Conservation (phyloP, 2,329 filamentous ascomycete genomes). For the Pseudogymnoascus sp. region DNA sequence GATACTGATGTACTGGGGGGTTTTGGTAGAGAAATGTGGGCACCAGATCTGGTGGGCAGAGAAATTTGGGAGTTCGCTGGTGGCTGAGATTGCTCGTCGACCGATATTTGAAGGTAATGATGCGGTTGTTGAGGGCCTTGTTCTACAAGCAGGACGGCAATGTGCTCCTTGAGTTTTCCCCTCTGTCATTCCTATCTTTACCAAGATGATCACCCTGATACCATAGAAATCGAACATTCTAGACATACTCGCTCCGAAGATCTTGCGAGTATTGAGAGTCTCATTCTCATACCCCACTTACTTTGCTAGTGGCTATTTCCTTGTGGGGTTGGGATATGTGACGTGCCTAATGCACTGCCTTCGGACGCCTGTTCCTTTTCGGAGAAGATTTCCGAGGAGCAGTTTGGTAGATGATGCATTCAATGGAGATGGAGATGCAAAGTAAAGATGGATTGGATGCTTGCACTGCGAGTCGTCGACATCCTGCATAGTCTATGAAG, state of each 20-base stretch:
- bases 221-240: no score
- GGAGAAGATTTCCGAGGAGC: neutral
- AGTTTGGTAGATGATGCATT: neutral
- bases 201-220: no score
- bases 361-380: neutral
- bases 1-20: conserved; percentile 18
- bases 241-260: no score
- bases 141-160: neutral
- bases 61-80: conserved; percentile 14
- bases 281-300: conserved; percentile 74
- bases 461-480: neutral
- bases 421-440: neutral
- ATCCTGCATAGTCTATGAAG: neutral
- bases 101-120: neutral
- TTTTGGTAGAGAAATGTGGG: conserved; percentile 13
- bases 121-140: neutral
- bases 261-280: conserved; percentile 43
- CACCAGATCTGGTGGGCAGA: conserved; percentile 16
- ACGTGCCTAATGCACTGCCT: neutral
- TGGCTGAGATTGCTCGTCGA: conserved; percentile 13
- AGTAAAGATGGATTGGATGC: neutral
- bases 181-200: no score
- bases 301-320: conserved; percentile 81
- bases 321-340: conserved; percentile 70
- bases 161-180: neutral